Evolutionary conservation across 345 rosid species (phyloP).

Genomic region (Clausena lansium): DNA sequence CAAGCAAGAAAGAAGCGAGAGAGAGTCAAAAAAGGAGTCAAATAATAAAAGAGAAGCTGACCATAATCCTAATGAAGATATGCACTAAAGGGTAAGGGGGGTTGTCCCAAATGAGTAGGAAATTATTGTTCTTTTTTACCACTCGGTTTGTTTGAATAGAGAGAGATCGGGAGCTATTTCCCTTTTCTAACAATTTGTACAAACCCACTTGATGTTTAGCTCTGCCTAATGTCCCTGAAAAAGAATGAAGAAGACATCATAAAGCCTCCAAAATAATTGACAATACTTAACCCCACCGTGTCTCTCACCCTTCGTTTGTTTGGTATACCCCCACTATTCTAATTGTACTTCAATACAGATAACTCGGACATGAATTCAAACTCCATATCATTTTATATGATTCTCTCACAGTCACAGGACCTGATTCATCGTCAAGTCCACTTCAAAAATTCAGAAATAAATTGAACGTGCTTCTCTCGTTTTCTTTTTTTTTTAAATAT

Average conservation of each 20-base stretch:
- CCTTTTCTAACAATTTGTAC: constrained; percentile 11
- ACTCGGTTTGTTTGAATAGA: constrained; percentile 18
- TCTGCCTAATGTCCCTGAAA: constrained; percentile 16
- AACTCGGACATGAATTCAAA: constrained; percentile 15
- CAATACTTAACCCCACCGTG: constrained; percentile 28
- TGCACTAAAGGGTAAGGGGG: constrained; percentile 21
- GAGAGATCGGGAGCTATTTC: not conserved
- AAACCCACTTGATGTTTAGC: constrained; percentile 21
- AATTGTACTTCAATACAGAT: not conserved
- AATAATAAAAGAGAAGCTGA: constrained; percentile 29
- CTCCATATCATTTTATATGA: not conserved
- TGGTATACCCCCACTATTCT: not conserved
- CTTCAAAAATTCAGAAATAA: too few species aligned
- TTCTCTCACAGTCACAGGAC: constrained; percentile 10
- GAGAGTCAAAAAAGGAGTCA: constrained; percentile 28
- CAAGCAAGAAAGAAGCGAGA: too few species aligned
- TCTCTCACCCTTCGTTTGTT: not conserved
- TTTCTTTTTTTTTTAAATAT: not conserved
- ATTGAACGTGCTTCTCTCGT: too few species aligned
- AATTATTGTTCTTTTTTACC: constrained; percentile 36
- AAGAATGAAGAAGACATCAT: constrained; percentile 22
- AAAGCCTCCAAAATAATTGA: constrained; percentile 36
- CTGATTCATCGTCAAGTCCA: not conserved
- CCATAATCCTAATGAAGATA: constrained; percentile 26
- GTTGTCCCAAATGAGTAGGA: constrained; percentile 42